Percentiles rank a stretch among this genome's conserved stretches.
These are phyloP conservation scores for Pseudocercospora cruenta DNA, from an alignment of 2,329 filamentous ascomycete species.

Conservation along the genomic window DNA sequence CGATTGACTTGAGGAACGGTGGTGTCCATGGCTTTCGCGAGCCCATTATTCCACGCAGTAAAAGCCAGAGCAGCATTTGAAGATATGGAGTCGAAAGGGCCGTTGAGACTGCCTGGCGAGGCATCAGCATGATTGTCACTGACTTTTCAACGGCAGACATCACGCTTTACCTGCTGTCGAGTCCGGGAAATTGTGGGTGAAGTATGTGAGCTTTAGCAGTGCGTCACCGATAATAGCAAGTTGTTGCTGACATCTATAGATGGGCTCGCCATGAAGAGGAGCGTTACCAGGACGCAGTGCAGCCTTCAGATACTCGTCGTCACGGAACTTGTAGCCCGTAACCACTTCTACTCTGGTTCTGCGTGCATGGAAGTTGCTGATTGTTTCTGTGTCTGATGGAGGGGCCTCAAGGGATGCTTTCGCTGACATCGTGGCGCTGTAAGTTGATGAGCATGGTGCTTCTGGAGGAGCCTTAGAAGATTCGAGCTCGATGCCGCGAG, in stretches of 20 bases:
- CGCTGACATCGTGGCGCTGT: neutral
- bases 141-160: neutral
- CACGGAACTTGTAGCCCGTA: neutral
- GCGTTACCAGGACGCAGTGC: neutral
- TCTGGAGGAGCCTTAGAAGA: too few relatives aligned
- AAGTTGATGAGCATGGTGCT: too few relatives aligned
- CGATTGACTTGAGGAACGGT: neutral
- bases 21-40: neutral
- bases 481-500: too few relatives aligned
- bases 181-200: neutral
- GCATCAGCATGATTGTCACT: neutral
- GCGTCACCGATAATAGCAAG: constrained; percentile 1
- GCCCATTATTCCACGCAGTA: neutral
- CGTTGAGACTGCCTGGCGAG: neutral
- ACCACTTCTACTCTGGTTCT: neutral
- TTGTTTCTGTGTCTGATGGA: neutral
- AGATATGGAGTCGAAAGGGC: neutral
- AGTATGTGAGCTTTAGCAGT: neutral
- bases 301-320: neutral
- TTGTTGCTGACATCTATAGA: neutral
- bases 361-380: neutral
- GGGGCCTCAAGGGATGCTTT: neutral
- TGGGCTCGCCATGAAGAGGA: neutral
- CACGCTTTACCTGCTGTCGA: neutral
- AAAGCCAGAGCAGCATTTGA: neutral